phyloP scores from a whole-genome alignment of 2,329 filamentous ascomycete genomes.

The Cytospora chrysosperma region DNA sequence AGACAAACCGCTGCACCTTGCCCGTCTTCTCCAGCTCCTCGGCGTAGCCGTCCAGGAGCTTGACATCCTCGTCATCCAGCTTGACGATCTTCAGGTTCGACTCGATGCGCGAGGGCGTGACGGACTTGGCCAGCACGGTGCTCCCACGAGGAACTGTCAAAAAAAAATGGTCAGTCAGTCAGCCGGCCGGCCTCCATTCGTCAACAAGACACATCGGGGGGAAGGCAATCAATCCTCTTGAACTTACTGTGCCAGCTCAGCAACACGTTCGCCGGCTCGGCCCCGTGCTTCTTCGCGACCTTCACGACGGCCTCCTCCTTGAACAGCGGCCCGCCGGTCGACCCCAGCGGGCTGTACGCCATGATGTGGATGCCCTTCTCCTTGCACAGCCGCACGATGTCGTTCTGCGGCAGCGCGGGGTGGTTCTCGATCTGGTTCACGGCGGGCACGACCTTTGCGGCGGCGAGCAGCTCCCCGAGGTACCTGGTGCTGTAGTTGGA shows the following conservation, averaged over 20 bases:
- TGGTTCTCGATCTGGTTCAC: constrained; percentile 76
- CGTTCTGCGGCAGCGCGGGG: constrained; percentile 68
- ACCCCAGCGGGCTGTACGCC: constrained; percentile 68
- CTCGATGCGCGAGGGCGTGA: constrained; percentile 66
- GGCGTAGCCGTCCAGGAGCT: constrained; percentile 55
- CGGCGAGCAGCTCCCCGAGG: constrained; percentile 53
- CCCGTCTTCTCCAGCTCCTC: constrained; percentile 47
- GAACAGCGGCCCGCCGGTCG: constrained; percentile 63
- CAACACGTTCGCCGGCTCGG: constrained; percentile 61
- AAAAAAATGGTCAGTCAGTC: neutral
- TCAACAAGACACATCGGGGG: neutral
- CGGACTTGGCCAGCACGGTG: constrained; percentile 73
- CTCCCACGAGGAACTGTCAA: constrained; percentile 61
- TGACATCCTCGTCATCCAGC: constrained; percentile 62
- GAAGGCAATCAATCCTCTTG: neutral
- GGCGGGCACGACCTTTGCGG: constrained; percentile 56
- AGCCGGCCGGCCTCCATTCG: too few relatives aligned
- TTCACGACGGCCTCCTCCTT: constrained; percentile 61
- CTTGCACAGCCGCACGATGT: constrained; percentile 68
- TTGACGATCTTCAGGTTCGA: constrained; percentile 67
- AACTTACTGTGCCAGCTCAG: constrained; percentile 71
- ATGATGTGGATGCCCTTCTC: constrained; percentile 69
- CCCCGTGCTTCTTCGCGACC: constrained; percentile 62
- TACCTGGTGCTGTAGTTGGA: constrained; percentile 59
- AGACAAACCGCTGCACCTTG: constrained; percentile 62